These are phyloP conservation scores for Lasiosphaeria hispida DNA, from an alignment of 495 filamentous ascomycete species.

Conservation along the genomic window DNA sequence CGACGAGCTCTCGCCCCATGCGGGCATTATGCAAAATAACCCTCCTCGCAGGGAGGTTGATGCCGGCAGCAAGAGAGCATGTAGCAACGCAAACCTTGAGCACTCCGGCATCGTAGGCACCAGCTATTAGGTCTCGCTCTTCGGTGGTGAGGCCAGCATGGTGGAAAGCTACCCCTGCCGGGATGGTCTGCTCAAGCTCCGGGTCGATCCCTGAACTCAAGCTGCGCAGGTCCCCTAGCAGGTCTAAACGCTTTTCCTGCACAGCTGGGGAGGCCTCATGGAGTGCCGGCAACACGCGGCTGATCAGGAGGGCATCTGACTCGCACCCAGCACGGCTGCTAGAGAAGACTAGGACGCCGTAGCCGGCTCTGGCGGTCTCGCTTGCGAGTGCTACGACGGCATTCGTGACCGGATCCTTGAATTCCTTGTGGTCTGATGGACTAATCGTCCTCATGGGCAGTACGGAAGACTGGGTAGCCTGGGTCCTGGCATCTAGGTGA, in stretches of 20 bases:
- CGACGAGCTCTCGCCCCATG: conserved; percentile 76
- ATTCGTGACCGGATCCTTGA: conserved; percentile 64
- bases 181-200: conserved; percentile 61
- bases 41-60: conserved; percentile 69
- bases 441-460: conserved; percentile 46
- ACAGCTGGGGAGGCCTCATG: conserved; percentile 45
- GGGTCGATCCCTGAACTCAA: conserved; percentile 66
- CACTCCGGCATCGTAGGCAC: conserved; percentile 67
- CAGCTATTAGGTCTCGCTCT: conserved; percentile 72
- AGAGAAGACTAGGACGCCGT: conserved; percentile 75
- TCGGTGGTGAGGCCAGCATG: conserved; percentile 77
- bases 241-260: conserved; percentile 59
- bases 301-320: conserved; percentile 60
- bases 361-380: conserved; percentile 64
- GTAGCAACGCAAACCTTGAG: conserved; percentile 77
- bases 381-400: conserved; percentile 66
- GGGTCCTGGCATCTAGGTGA: conserved; percentile 45
- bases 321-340: conserved; percentile 65
- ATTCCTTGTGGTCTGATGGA: conserved; percentile 56
- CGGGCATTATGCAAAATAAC: conserved; percentile 76
- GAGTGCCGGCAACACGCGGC: conserved; percentile 56
- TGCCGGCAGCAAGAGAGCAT: conserved; percentile 80
- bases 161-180: conserved; percentile 72
- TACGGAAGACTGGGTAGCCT: conserved; percentile 33
- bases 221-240: conserved; percentile 67